phyloP scores from a whole-genome alignment of 805 yeast species.

The Kodamaea hsintzibuensis region DNA sequence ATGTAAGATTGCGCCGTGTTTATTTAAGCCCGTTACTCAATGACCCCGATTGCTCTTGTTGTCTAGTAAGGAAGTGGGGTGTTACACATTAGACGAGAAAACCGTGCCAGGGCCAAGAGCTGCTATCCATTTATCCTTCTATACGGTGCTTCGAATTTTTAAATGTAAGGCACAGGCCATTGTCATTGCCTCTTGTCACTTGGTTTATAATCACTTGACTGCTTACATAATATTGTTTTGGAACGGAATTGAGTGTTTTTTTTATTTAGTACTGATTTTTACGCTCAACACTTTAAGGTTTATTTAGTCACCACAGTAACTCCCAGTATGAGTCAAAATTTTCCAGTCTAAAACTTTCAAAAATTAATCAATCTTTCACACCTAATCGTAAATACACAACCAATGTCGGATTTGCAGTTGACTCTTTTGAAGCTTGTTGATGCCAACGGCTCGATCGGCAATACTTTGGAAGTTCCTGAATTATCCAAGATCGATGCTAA shows the following conservation, averaged over 20 bases:
- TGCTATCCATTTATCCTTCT: too few species aligned
- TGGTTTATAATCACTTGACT: too few species aligned
- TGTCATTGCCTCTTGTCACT: too few species aligned
- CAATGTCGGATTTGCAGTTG: conserved; percentile 70
- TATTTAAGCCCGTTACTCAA: background rate
- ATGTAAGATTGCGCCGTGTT: background rate
- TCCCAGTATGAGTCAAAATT: background rate
- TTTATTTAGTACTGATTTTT: background rate
- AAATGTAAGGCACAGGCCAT: too few species aligned
- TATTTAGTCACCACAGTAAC: too few species aligned
- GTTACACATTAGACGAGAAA: background rate
- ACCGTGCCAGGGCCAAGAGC: background rate
- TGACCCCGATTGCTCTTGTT: background rate
- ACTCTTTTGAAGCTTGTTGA: conserved; percentile 65
- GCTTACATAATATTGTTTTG: too few species aligned
- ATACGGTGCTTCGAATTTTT: too few species aligned
- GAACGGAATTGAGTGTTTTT: too few species aligned
- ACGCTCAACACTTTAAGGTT: too few species aligned
- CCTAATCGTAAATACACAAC: background rate
- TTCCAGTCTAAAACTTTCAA: background rate
- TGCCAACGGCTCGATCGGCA: conserved; percentile 52
- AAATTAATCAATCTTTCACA: background rate
- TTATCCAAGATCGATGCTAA: conserved; percentile 69
- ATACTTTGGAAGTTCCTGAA: conserved; percentile 55
- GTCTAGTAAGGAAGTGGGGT: background rate